Evolutionary conservation across 1,284 basidiomycete genomes (phyloP).

Genomic region (Leccinum pachyderme): DNA sequence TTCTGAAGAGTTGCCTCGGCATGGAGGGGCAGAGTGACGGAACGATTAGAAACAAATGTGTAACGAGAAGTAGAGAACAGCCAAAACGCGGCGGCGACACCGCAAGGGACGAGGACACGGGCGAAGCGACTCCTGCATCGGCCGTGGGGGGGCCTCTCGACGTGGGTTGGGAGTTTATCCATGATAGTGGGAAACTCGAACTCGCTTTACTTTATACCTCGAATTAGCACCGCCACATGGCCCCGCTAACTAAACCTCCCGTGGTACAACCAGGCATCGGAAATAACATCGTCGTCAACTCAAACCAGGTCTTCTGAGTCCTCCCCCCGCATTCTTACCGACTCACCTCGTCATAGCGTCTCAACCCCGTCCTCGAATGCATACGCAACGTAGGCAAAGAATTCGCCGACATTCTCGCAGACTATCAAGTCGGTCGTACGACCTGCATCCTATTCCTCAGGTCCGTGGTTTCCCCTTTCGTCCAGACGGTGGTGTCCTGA

Average conservation of each 20-base stretch:
- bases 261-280: constrained; percentile 67
- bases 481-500: constrained; percentile 1
- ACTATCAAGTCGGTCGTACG: constrained; percentile 95
- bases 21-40: constrained; percentile 25
- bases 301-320: constrained; percentile 23
- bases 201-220: background rate
- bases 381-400: constrained; percentile 92
- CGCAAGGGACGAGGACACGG: constrained; percentile 20
- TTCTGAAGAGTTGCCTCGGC: constrained; percentile 29
- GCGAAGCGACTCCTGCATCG: constrained; percentile 11
- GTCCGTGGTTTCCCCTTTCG: constrained; percentile 38
- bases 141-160: constrained; percentile 8
- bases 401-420: constrained; percentile 90
- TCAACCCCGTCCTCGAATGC: constrained; percentile 84
- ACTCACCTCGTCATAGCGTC: constrained; percentile 50
- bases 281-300: constrained; percentile 75
- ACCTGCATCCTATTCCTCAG: constrained; percentile 92
- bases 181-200: constrained; percentile 11
- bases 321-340: background rate
- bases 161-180: constrained; percentile 30
- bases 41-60: constrained; percentile 1
- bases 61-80: constrained; percentile 20
- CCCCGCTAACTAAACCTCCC: constrained; percentile 41
- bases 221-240: constrained; percentile 20
- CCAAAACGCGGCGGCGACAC: constrained; percentile 15